These are phyloP conservation scores for Chimonanthus praecox DNA, from an alignment of 164 flowering plant species.

Conservation along the genomic window DNA sequence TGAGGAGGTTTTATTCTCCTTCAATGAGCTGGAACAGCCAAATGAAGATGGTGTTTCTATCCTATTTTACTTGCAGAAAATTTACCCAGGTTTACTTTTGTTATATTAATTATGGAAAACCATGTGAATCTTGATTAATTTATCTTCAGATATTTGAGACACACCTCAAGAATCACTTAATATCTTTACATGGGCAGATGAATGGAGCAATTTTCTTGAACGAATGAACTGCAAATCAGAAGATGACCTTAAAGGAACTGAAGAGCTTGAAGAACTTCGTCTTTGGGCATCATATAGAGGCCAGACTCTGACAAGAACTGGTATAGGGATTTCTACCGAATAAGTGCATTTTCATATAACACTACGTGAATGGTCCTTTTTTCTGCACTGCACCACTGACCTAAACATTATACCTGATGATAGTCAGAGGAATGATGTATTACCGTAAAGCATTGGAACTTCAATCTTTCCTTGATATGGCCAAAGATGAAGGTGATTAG, in stretches of 20 bases:
- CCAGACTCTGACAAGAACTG: conserved; percentile 89
- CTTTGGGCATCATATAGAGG: conserved; percentile 98
- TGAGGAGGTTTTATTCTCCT: conserved; percentile 90
- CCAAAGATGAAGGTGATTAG: conserved; percentile 65
- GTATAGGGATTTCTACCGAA: conserved; percentile 22
- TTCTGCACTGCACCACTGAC: neutral
- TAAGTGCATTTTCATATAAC: no score
- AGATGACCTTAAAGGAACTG: conserved; percentile 49
- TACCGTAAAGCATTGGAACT: conserved; percentile 94
- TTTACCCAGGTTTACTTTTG: conserved; percentile 68
- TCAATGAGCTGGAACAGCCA: conserved; percentile 50
- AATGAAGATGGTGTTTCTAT: conserved; percentile 97
- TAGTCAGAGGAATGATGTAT: conserved; percentile 99
- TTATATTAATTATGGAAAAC: neutral
- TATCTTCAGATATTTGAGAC: neutral
- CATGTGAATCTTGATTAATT: neutral
- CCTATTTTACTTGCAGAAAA: conserved; percentile 95
- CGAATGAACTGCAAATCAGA: conserved; percentile 50
- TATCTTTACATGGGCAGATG: conserved; percentile 51
- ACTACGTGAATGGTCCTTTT: neutral
- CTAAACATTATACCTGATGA: neutral
- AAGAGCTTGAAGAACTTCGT: conserved; percentile 62
- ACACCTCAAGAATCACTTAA: neutral
- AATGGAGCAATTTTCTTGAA: conserved; percentile 90
- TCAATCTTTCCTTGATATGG: conserved; percentile 99